Base-by-base conservation (phyloP, 2,329 filamentous ascomycete genomes). In the Xylaria sp. region DNA sequence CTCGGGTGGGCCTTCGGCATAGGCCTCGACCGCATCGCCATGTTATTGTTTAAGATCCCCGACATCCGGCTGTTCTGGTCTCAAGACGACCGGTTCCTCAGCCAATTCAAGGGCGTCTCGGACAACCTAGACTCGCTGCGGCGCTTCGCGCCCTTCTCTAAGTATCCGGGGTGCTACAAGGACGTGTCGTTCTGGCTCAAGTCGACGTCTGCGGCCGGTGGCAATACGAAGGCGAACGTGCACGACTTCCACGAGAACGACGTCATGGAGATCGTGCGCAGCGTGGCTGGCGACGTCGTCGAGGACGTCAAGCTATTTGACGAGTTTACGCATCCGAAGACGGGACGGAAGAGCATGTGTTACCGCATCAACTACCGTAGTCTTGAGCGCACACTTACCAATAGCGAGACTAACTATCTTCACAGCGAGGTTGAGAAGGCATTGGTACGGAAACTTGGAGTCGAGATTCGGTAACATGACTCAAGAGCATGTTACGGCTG, bases 1-100 rank as follows among this genome's bases (percentile, higher is more conserved):
- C 81, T 97, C 2, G 95, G 94, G 5, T 99, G 96, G 96, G 96
- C 96, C 0, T 99, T 98, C 81, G 96, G 96, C 42, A 85, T 98
- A 20, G 96, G 96, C 2, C 87, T 99, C 33, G 96, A 99, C 80
- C 89, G 96, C 69, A 95, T 99, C 71, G 95, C 96, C 69, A 99
- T 99, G 96, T 88, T 99, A 42, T 88, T 99, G 28, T 99, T 97
- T 84, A 91, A 93, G 67, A 97, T 99, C 67, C 93, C 94, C 0
- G 96, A 99, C 78, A 99, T 99, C 74, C 91, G 96, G 13, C 89
- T 98, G 4, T 98, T 99, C 83, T 99, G 96, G 96, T 97, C 93
- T 38, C 84, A 85, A 63, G 96, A 99, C 79, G 78, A 86, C 74
- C 89, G 96, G 9, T 99, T 99, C 81, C 82, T 97, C n/a, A 84